A percentile compares a stretch with the other conserved stretches of the same genome.
phyloP scores from a whole-genome alignment of 306 rosid species.

The Vachellia pachyceras region DNA sequence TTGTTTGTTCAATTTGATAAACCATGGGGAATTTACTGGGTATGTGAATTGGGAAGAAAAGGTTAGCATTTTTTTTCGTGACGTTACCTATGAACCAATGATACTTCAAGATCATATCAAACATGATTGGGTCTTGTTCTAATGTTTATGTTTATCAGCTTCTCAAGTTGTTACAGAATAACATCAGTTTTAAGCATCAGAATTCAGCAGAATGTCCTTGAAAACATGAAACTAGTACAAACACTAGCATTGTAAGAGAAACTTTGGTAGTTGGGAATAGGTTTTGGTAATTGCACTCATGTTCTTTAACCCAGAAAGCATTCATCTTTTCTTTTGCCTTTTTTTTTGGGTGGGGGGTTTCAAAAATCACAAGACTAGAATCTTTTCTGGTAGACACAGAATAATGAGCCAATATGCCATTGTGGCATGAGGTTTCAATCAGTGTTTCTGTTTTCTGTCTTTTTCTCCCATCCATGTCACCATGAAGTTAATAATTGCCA shows the following conservation, averaged over 20 bases:
- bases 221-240: neutral
- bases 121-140: neutral
- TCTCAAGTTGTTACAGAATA: neutral
- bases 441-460: conserved; percentile 29
- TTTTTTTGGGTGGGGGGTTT: neutral
- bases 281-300: conserved; percentile 35
- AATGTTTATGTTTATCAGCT: neutral
- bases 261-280: conserved; percentile 5
- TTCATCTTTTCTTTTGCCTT: neutral
- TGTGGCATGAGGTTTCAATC: neutral
- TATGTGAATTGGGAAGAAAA: neutral
- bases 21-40: neutral
- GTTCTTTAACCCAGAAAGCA: conserved; percentile 27
- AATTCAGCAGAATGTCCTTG: conserved; percentile 26
- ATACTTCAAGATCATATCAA: neutral
- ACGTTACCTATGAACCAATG: neutral
- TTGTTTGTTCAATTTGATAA: conserved; percentile 6
- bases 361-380: conserved; percentile 33
- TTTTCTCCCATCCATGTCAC: conserved; percentile 19
- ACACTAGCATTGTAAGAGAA: conserved; percentile 27
- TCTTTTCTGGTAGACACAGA: conserved; percentile 4
- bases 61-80: neutral
- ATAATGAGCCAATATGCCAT: conserved; percentile 31
- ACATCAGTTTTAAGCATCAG: neutral
- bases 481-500: conserved; percentile 11